Conservation (phyloP, 352 stramenopile genomes). For the Globisporangium lucens region DNA sequence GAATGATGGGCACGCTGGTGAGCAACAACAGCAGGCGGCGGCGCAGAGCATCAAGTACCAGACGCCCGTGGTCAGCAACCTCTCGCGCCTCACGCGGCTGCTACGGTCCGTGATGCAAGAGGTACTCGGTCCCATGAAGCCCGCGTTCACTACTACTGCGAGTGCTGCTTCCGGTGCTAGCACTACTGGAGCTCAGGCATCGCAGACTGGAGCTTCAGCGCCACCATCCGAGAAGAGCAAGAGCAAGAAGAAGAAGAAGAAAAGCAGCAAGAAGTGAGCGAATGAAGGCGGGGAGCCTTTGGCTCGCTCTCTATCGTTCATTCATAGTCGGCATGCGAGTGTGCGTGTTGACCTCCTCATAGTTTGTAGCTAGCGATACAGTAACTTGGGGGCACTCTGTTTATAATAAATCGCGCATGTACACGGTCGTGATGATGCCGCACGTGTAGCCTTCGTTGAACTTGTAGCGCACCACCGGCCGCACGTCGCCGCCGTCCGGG, state of each 20-base stretch:
- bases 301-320: not conserved
- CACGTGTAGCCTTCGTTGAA: slow-evolving; percentile 91
- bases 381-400: not conserved
- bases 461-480: slow-evolving; percentile 77
- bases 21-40: slow-evolving; percentile 8
- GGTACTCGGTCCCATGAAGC: slow-evolving; percentile 54
- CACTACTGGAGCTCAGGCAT: slow-evolving; percentile 8
- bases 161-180: slow-evolving; percentile 1
- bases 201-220: not conserved
- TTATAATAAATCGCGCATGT: slow-evolving; percentile 84
- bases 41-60: slow-evolving; percentile 23
- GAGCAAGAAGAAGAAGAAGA: slow-evolving; percentile 45
- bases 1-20: not conserved
- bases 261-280: slow-evolving; percentile 33
- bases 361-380: not conserved
- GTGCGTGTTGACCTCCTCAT: no score
- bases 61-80: slow-evolving; percentile 15
- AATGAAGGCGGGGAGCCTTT: not conserved
- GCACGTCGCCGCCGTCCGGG: slow-evolving; percentile 17
- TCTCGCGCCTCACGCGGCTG: slow-evolving; percentile 46
- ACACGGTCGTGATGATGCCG: slow-evolving; percentile 87
- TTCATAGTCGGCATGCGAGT: not conserved
- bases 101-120: slow-evolving; percentile 71
- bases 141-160: not conserved
- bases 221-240: slow-evolving; percentile 18